Percentiles rank a stretch among this genome's conserved stretches.
Evolutionary conservation across 176 grass and related monocot genomes (phyloP).

Genomic region (Carex kokanica): DNA sequence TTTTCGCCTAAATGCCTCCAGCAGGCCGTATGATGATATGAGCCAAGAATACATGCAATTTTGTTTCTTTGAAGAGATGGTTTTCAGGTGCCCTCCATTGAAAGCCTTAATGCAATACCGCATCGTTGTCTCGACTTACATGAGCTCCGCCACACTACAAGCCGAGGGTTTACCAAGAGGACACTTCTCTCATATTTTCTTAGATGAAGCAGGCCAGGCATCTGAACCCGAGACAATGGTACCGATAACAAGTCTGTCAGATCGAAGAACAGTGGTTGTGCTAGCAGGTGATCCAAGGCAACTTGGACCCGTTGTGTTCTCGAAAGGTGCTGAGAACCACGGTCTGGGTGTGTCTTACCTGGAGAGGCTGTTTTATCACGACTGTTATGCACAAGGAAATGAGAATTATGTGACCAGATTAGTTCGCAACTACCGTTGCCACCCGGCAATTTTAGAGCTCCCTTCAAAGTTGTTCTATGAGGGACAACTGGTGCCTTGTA

Average conservation of each 20-base stretch:
- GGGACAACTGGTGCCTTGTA: conserved; percentile 60
- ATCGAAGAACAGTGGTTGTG: conserved; percentile 72
- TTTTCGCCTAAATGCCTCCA: conserved; percentile 82
- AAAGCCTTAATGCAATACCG: conserved; percentile 68
- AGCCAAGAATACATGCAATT: conserved; percentile 57
- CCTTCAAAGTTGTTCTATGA: conserved; percentile 85
- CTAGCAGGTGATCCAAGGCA: conserved; percentile 93
- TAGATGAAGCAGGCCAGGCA: conserved; percentile 86
- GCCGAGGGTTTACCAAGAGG: conserved; percentile 59
- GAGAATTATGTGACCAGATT: conserved; percentile 74
- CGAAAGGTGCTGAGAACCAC: conserved; percentile 49
- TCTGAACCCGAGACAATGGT: conserved; percentile 92
- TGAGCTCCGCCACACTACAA: conserved; percentile 58
- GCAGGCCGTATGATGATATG: conserved; percentile 75
- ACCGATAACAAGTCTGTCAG: conserved; percentile 55
- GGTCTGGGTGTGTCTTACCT: conserved; percentile 75
- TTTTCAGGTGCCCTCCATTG: conserved; percentile 73
- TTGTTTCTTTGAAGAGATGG: conserved; percentile 80
- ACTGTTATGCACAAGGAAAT: conserved; percentile 47
- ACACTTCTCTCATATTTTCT: conserved; percentile 90
- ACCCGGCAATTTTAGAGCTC: conserved; percentile 84
- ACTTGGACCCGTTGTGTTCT: conserved; percentile 76
- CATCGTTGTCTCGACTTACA: conserved; percentile 85
- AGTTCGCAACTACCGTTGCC: conserved; percentile 85
- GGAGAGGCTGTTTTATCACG: conserved; percentile 49